Evolutionary conservation across 306 rosid genomes (phyloP).

Genomic region (Castanospermum australe): DNA sequence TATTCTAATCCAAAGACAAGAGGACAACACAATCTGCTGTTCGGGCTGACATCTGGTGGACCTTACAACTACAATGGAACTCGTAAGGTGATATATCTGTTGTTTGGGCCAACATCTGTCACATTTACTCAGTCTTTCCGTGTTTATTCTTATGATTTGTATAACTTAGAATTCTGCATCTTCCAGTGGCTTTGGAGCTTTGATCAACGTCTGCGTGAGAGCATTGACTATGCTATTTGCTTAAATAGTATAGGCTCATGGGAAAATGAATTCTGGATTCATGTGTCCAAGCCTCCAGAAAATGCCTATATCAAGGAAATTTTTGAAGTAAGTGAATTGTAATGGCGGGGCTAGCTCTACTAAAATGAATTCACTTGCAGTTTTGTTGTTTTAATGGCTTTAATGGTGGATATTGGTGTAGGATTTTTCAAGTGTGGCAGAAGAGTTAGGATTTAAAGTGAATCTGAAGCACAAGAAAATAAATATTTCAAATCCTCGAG

Average conservation of each 20-base stretch:
- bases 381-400: slow-evolving; percentile 17
- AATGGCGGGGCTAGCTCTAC: background rate
- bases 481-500: slow-evolving; percentile 94
- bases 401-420: slow-evolving; percentile 41
- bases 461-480: slow-evolving; percentile 98
- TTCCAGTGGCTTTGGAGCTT: slow-evolving; percentile 96
- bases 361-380: slow-evolving; percentile 8
- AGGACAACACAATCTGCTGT: slow-evolving; percentile 91
- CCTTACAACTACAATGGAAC: slow-evolving; percentile 99
- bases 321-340: slow-evolving; percentile 63
- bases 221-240: slow-evolving; percentile 94
- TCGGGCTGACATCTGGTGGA: slow-evolving; percentile 96
- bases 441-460: slow-evolving; percentile 72
- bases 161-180: slow-evolving; percentile 23
- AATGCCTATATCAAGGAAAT: slow-evolving; percentile 89
- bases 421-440: slow-evolving; percentile 92
- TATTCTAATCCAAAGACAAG: slow-evolving; percentile 96
- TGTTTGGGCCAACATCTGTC: background rate
- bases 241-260: slow-evolving; percentile 91
- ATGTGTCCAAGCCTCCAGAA: slow-evolving; percentile 98
- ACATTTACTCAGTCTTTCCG: background rate
- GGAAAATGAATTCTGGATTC: slow-evolving; percentile 91
- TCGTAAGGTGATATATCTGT: slow-evolving; percentile 62
- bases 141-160: background rate
- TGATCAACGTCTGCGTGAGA: slow-evolving; percentile 96